These are phyloP conservation scores for Astrephomene gubernaculifera DNA, from an alignment of 139 green algal genomes.

Conservation along the genomic window DNA sequence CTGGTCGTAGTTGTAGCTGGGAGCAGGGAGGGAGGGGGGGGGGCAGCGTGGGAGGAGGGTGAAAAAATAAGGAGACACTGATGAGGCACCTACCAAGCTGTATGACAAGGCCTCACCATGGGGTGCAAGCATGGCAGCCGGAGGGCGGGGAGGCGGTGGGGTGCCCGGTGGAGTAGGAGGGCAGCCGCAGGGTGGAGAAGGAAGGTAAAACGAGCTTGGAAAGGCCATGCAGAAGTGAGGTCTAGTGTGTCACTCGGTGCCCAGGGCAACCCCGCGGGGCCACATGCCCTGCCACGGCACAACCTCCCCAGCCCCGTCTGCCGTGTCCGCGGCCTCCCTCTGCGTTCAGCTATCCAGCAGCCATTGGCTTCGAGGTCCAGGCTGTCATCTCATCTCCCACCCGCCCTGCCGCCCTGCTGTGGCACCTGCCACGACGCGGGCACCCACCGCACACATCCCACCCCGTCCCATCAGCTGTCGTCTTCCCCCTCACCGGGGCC, in stretches of 20 bases:
- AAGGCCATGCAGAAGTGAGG: background rate
- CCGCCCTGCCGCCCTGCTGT: background rate
- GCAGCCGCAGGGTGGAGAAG: background rate
- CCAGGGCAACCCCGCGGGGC: no score
- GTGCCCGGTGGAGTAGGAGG: background rate
- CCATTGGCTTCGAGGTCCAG: background rate
- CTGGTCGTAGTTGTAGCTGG: slow-evolving; percentile 44
- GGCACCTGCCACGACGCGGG: background rate
- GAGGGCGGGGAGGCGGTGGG: background rate
- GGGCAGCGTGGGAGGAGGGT: background rate
- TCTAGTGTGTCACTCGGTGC: no score
- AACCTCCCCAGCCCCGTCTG: no score
- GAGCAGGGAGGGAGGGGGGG: background rate
- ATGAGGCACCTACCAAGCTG: background rate
- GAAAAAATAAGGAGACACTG: background rate
- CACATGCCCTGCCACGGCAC: no score
- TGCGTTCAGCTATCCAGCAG: no score
- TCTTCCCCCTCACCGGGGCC: background rate
- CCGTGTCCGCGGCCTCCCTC: no score
- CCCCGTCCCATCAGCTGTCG: background rate
- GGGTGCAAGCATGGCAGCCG: background rate
- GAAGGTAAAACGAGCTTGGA: background rate
- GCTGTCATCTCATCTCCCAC: background rate
- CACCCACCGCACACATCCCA: background rate
- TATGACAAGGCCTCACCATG: background rate